phyloP scores from a whole-genome alignment of 1,284 basidiomycete genomes.

The Cutaneotrichosporon arboriforme region DNA sequence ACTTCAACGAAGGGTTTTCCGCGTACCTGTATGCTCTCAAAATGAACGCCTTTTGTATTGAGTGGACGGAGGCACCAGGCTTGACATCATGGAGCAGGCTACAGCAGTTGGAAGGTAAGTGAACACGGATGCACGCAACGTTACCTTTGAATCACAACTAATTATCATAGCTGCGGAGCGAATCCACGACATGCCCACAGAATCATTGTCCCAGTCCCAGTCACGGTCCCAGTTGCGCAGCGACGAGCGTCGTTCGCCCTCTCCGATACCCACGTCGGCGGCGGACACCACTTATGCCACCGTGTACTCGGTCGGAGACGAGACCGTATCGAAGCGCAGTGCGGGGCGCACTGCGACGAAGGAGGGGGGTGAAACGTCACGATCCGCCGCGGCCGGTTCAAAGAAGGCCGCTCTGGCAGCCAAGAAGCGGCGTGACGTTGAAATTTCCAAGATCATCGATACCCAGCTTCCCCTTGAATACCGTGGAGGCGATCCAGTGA shows the following conservation, averaged over 20 bases:
- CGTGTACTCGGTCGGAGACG: slow-evolving; percentile 20
- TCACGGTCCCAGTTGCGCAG: no score
- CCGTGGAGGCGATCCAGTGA: slow-evolving; percentile 53
- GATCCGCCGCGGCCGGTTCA: slow-evolving; percentile 1
- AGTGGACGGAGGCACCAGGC: slow-evolving; percentile 61
- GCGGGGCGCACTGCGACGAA: neutral
- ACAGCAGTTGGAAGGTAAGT: slow-evolving; percentile 10
- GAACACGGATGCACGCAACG: neutral
- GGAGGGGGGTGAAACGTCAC: slow-evolving; percentile 2
- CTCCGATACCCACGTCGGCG: slow-evolving; percentile 1
- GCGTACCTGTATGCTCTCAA: slow-evolving; percentile 86
- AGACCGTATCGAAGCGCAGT: neutral
- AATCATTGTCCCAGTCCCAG: no score
- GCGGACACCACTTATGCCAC: slow-evolving; percentile 45
- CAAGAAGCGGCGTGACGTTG: slow-evolving; percentile 66
- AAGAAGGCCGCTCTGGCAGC: slow-evolving; percentile 52
- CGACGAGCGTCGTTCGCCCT: neutral
- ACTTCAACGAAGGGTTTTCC: slow-evolving; percentile 89
- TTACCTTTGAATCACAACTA: no score
- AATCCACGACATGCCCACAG: no score
- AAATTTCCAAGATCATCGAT: slow-evolving; percentile 66
- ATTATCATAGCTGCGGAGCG: no score
- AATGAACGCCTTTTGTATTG: slow-evolving; percentile 88
- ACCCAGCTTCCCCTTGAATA: slow-evolving; percentile 77
- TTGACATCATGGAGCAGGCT: slow-evolving; percentile 54